phyloP scores from a whole-genome alignment of 345 rosid genomes.

The Eucalyptus fibrosa region DNA sequence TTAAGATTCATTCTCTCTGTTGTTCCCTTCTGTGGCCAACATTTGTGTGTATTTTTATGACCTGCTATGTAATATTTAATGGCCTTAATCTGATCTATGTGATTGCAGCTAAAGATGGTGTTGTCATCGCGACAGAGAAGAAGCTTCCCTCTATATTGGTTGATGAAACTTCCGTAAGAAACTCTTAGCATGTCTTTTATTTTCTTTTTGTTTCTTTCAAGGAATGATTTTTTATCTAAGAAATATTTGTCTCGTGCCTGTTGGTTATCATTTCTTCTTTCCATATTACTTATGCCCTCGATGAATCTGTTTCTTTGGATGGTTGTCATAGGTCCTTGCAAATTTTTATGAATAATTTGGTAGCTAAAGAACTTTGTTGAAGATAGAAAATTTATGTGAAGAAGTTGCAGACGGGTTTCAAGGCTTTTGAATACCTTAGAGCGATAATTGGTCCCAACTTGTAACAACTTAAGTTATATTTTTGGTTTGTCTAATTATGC shows the following conservation, averaged over 20 bases:
- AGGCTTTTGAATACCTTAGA: not conserved
- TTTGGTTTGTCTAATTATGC: not conserved
- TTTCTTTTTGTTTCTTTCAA: not conserved
- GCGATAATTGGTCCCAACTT: not conserved
- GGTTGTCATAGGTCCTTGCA: not conserved
- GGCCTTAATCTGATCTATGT: not conserved
- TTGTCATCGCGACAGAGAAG: slow-evolving; percentile 90
- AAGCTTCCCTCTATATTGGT: slow-evolving; percentile 89
- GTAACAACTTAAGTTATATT: not conserved
- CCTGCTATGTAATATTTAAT: not conserved
- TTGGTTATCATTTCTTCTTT: not conserved
- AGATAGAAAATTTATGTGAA: not conserved
- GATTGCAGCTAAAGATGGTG: slow-evolving; percentile 82
- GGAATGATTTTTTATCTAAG: not conserved
- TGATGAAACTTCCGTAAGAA: slow-evolving; percentile 82
- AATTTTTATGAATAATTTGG: not conserved
- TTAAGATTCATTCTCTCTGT: not conserved
- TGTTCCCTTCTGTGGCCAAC: not conserved
- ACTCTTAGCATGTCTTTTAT: not conserved
- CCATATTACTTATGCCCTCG: not conserved
- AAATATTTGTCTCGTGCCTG: not conserved
- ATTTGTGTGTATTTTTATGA: not conserved
- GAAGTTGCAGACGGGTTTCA: not conserved
- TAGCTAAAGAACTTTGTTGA: not conserved
- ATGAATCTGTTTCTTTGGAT: not conserved